Conservation (phyloP, 2,329 filamentous ascomycete species). For the Botryotinia globosa region DNA sequence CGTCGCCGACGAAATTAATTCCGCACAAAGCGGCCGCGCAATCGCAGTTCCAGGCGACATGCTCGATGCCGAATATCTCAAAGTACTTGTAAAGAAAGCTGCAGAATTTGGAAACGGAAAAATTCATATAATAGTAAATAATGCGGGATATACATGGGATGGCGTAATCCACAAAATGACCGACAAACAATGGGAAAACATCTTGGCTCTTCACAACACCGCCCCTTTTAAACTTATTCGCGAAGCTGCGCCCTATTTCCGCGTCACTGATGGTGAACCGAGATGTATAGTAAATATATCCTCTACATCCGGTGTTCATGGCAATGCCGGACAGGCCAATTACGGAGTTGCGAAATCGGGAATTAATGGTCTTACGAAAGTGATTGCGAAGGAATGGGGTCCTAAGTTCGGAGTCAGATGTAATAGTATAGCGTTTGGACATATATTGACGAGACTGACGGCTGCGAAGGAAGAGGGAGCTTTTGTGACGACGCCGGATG, state of each 20-base stretch:
- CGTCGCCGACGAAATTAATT: conserved; percentile 69
- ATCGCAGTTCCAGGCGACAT: conserved; percentile 76
- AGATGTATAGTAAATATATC: conserved; percentile 81
- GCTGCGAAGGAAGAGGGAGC: conserved; percentile 81
- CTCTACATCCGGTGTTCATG: conserved; percentile 76
- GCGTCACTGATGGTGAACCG: conserved; percentile 77
- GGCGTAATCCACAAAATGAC: conserved; percentile 90
- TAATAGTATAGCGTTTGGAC: conserved; percentile 82
- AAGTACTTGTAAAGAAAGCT: conserved; percentile 67
- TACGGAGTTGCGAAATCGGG: conserved; percentile 84
- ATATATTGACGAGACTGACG: conserved; percentile 76
- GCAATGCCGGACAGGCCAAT: conserved; percentile 89
- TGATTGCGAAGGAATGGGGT: conserved; percentile 90
- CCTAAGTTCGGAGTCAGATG: conserved; percentile 76
- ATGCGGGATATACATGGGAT: conserved; percentile 91
- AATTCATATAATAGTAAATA: conserved; percentile 89
- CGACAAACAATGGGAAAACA: conserved; percentile 89
- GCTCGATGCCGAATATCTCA: conserved; percentile 67
- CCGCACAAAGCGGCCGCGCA: conserved; percentile 56
- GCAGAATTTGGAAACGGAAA: conserved; percentile 82
- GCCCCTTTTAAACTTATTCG: conserved; percentile 82
- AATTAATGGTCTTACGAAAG: conserved; percentile 79
- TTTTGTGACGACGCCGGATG: conserved; percentile 72
- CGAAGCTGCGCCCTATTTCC: conserved; percentile 80
- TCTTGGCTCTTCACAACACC: conserved; percentile 78